phyloP scores from a whole-genome alignment of 2,329 filamentous ascomycete species.

The Endothia cerciana region DNA sequence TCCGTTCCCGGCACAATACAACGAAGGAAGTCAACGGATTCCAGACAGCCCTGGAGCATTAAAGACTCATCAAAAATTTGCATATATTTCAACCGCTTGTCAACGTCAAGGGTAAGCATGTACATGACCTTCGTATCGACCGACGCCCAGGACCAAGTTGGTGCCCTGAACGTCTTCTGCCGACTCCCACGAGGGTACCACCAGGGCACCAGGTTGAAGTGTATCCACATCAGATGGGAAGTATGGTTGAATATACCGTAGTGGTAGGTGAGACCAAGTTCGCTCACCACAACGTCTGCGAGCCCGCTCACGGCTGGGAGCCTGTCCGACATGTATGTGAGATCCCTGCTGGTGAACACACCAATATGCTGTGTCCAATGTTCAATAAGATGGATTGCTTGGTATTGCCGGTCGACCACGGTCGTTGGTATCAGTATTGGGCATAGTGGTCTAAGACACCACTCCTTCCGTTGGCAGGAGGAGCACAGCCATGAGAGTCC shows the following conservation, averaged over 20 bases:
- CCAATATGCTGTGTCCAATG: background rate
- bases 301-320: background rate
- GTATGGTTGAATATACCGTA: background rate
- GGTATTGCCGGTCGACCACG: background rate
- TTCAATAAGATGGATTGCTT: background rate
- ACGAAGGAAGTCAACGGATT: background rate
- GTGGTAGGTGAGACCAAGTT: background rate
- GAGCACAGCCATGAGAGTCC: background rate
- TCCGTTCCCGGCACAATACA: background rate
- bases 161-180: background rate
- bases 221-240: background rate
- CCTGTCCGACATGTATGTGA: background rate
- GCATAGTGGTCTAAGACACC: background rate
- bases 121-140: background rate
- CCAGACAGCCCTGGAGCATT: background rate
- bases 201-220: background rate
- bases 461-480: background rate
- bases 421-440: background rate
- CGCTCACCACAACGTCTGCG: background rate
- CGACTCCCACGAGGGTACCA: background rate
- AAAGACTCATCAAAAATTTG: background rate
- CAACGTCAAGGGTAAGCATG: background rate
- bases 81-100: background rate
- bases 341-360: background rate
- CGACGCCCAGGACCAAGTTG: background rate